A percentile compares a stretch with the other conserved stretches of the same genome.
Conservation (phyloP, 257 asterid species). For the Pogostemon cablin region DNA sequence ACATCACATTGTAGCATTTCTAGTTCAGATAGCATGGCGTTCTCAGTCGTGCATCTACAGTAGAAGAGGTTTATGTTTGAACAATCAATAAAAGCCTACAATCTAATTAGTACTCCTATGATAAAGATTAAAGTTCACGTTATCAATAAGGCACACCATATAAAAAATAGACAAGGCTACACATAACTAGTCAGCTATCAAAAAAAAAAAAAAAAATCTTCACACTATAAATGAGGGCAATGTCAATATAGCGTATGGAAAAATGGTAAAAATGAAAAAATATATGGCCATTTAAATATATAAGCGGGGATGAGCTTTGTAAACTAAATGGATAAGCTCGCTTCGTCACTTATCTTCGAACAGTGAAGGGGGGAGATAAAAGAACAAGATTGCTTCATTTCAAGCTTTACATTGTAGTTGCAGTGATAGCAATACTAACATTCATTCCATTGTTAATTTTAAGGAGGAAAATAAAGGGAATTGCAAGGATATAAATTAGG, state of each 20-base stretch:
- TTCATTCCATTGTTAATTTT: not conserved
- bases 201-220: not conserved
- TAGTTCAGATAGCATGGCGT: too few relatives aligned
- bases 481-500: not conserved
- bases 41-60: too few relatives aligned
- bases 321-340: not conserved
- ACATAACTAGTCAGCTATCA: not conserved
- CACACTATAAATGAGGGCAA: not conserved
- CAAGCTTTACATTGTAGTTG: not conserved
- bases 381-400: not conserved
- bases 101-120: too few relatives aligned
- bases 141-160: not conserved
- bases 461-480: not conserved
- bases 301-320: not conserved
- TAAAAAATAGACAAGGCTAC: not conserved
- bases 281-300: not conserved
- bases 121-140: not conserved
- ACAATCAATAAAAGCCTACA: too few relatives aligned
- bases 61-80: too few relatives aligned
- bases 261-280: not conserved
- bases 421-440: too few relatives aligned
- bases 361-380: not conserved
- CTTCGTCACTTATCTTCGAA: not conserved
- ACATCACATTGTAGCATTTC: too few relatives aligned
- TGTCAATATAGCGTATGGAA: not conserved